Evolutionary conservation across 2,329 filamentous ascomycete genomes (phyloP).

Genomic region (Colletotrichum liaoningense): DNA sequence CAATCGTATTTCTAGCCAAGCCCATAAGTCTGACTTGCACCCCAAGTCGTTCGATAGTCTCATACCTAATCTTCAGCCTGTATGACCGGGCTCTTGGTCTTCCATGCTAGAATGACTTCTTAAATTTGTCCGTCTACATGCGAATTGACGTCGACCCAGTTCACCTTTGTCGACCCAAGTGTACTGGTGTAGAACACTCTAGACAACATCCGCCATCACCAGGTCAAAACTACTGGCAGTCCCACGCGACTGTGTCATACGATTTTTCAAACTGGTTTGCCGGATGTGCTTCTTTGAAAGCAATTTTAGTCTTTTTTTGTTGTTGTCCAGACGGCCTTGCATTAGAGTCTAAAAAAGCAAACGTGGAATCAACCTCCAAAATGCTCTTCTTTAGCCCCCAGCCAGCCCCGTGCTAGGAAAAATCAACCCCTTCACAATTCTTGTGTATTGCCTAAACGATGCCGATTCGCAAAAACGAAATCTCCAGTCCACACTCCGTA

Average conservation of each 20-base stretch:
- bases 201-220: background rate
- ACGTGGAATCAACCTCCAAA: conserved; percentile 58
- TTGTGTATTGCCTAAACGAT: conserved; percentile 60
- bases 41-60: no score
- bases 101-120: background rate
- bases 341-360: conserved; percentile 68
- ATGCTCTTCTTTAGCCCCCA: conserved; percentile 58
- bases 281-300: conserved; percentile 47
- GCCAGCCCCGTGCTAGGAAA: conserved; percentile 51
- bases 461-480: conserved; percentile 64
- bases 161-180: background rate
- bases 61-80: no score
- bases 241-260: background rate
- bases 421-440: conserved; percentile 49
- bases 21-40: no score
- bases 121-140: background rate
- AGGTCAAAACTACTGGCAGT: background rate
- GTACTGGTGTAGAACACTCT: background rate
- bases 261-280: background rate
- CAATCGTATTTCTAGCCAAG: no score
- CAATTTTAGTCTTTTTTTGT: conserved; percentile 64
- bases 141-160: background rate
- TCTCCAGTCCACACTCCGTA: conserved; percentile 71
- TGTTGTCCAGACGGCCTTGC: conserved; percentile 66
- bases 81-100: background rate